Percentiles rank a stretch among this genome's conserved stretches.
Conservation (phyloP, 2,329 filamentous ascomycete genomes). For the Dothideomycetidae sp. region DNA sequence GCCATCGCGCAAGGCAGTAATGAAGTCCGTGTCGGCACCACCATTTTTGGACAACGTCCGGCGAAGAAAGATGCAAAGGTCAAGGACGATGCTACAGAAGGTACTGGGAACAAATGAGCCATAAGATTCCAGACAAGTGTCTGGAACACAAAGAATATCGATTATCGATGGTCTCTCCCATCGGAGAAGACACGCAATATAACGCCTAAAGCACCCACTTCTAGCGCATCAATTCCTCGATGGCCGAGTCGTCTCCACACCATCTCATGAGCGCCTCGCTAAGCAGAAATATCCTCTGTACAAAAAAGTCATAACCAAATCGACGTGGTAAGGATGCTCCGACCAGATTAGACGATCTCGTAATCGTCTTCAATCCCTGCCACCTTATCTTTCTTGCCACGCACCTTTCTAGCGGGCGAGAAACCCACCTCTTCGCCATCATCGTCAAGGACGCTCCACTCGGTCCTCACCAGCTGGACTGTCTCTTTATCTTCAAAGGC, state of each 20-base stretch:
- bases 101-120: slow-evolving; percentile 1
- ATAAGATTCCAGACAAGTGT: background rate
- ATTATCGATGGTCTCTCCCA: no score
- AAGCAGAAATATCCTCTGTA: slow-evolving; percentile 1
- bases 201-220: no score
- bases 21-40: slow-evolving; percentile 85
- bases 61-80: slow-evolving; percentile 66
- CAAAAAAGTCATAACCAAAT: no score
- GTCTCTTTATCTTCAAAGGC: slow-evolving; percentile 46
- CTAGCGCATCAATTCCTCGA: slow-evolving; percentile 10
- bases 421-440: slow-evolving; percentile 21
- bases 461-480: slow-evolving; percentile 44
- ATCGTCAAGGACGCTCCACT: slow-evolving; percentile 42
- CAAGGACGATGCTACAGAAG: slow-evolving; percentile 17
- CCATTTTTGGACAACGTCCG: slow-evolving; percentile 78
- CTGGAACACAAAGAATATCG: background rate
- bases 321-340: no score
- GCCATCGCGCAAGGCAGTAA: slow-evolving; percentile 71
- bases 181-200: no score
- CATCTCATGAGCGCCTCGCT: slow-evolving; percentile 11
- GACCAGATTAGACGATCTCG: slow-evolving; percentile 5
- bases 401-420: slow-evolving; percentile 21
- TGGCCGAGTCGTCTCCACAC: slow-evolving; percentile 1
- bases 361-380: slow-evolving; percentile 20
- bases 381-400: slow-evolving; percentile 23